These are phyloP conservation scores for Suhomyces coccinellae DNA, from an alignment of 1,139 yeast species.

Conservation along the genomic window DNA sequence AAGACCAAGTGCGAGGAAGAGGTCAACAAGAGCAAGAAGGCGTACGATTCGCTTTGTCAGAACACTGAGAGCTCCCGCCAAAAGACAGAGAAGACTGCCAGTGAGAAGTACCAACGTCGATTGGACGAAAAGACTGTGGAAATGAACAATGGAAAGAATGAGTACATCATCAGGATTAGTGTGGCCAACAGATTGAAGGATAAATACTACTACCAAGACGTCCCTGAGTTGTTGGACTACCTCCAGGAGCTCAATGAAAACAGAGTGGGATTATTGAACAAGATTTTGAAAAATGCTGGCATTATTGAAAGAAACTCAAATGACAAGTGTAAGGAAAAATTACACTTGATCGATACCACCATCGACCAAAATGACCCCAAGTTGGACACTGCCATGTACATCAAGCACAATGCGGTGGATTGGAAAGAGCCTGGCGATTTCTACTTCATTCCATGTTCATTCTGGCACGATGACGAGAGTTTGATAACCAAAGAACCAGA, in stretches of 20 bases:
- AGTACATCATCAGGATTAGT: conserved; percentile 75
- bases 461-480: conserved; percentile 96
- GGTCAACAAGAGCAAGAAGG: conserved; percentile 67
- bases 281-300: conserved; percentile 64
- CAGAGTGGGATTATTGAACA: conserved; percentile 71
- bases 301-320: conserved; percentile 60
- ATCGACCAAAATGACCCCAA: conserved; percentile 71
- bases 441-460: conserved; percentile 80
- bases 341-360: conserved; percentile 56
- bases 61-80: conserved; percentile 78
- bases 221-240: conserved; percentile 87
- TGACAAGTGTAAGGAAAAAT: conserved; percentile 52
- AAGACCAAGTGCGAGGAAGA: conserved; percentile 64
- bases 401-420: conserved; percentile 72
- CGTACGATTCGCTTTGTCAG: conserved; percentile 78
- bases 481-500: conserved; percentile 66
- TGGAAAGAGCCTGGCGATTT: conserved; percentile 92
- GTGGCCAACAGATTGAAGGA: conserved; percentile 90
- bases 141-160: conserved; percentile 86
- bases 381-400: conserved; percentile 86
- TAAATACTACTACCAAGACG: conserved; percentile 88
- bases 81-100: conserved; percentile 59
- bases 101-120: conserved; percentile 60
- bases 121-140: conserved; percentile 65
- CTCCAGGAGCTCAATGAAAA: conserved; percentile 83